These are phyloP conservation scores for Leccinum fibrillosum DNA, from an alignment of 768 basidiomycete species.

Conservation along the genomic window DNA sequence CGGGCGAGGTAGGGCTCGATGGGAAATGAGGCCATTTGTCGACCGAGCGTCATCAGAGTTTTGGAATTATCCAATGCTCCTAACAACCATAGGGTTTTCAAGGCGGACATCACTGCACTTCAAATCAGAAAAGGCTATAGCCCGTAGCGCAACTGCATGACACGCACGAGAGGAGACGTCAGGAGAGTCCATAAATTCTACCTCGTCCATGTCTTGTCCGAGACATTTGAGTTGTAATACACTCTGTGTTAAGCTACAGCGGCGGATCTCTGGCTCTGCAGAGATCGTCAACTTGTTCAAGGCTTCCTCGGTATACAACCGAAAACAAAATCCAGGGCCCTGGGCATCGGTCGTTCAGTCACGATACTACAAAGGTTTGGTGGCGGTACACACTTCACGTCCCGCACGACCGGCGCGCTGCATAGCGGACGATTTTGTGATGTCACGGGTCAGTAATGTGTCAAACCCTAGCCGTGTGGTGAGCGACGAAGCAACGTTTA, in stretches of 20 bases:
- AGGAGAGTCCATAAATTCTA: conserved; percentile 89
- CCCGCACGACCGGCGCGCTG: conserved; percentile 97
- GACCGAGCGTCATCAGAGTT: conserved; percentile 68
- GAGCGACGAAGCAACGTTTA: neutral
- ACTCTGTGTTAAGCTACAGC: conserved; percentile 80
- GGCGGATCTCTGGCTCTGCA: conserved; percentile 85
- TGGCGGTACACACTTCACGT: conserved; percentile 59
- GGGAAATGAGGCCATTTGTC: conserved; percentile 86
- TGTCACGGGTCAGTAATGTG: conserved; percentile 74
- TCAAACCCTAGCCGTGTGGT: conserved; percentile 67
- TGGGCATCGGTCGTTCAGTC: conserved; percentile 26
- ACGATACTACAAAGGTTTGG: neutral
- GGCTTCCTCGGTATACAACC: conserved; percentile 83
- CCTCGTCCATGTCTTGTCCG: conserved; percentile 71
- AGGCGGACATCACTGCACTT: conserved; percentile 51
- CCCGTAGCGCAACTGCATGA: no score
- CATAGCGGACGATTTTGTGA: conserved; percentile 88
- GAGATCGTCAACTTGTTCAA: conserved; percentile 65
- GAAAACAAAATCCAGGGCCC: conserved; percentile 85
- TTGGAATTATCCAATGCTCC: conserved; percentile 71
- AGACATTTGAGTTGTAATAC: conserved; percentile 85
- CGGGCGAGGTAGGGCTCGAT: conserved; percentile 82
- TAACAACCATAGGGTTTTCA: conserved; percentile 74
- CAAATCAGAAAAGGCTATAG: neutral
- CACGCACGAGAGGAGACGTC: conserved; percentile 70